These are phyloP conservation scores for Ophiostoma piceae DNA, from an alignment of 2,329 filamentous ascomycete genomes.

Conservation along the genomic window DNA sequence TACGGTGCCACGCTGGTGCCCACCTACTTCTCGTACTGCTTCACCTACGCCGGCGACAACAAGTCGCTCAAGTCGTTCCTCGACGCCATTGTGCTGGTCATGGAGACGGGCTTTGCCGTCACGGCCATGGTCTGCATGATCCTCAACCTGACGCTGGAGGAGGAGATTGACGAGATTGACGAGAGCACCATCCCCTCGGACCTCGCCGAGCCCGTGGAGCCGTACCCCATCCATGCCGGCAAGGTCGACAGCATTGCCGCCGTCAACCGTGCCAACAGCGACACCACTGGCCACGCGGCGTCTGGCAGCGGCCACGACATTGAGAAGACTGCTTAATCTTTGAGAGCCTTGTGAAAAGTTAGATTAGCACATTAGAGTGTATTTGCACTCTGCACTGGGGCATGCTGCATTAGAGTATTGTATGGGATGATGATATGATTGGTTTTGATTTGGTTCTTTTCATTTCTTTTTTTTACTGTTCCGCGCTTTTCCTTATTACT, in stretches of 20 bases:
- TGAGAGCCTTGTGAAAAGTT: conserved; percentile 3
- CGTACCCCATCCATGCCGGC: neutral
- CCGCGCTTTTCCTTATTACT: neutral
- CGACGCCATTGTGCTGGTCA: conserved; percentile 66
- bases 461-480: neutral
- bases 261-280: conserved; percentile 12
- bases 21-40: conserved; percentile 64
- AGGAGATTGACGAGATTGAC: conserved; percentile 69
- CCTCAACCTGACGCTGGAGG: conserved; percentile 66
- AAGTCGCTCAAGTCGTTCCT: conserved; percentile 65
- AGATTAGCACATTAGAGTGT: neutral
- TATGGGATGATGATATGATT: neutral
- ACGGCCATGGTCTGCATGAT: conserved; percentile 67
- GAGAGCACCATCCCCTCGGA: conserved; percentile 31
- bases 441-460: neutral
- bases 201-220: conserved; percentile 19
- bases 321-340: conserved; percentile 7
- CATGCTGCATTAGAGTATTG: neutral
- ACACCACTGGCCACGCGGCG: conserved; percentile 8
- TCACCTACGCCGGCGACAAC: conserved; percentile 66
- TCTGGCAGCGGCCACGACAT: conserved; percentile 14
- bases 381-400: neutral
- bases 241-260: conserved; percentile 8
- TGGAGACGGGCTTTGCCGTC: conserved; percentile 71
- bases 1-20: conserved; percentile 64